Percentiles rank a stretch among this genome's conserved stretches.
Evolutionary conservation across 2,329 filamentous ascomycete genomes (phyloP).

Genomic region (Aspergillus texensis): DNA sequence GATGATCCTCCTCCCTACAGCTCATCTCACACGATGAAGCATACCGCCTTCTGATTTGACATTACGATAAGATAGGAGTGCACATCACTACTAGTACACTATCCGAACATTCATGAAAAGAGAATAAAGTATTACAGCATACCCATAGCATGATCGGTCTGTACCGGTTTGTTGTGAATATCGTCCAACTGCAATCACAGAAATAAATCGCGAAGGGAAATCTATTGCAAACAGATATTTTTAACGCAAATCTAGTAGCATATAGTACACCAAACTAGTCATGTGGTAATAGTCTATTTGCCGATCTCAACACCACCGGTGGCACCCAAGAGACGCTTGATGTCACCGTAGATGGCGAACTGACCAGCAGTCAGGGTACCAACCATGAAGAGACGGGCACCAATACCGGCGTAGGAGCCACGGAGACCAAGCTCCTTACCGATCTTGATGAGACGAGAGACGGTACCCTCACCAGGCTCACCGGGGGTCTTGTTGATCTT

Average conservation of each 20-base stretch:
- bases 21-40: too few relatives aligned
- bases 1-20: too few relatives aligned
- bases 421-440: slow-evolving; percentile 79
- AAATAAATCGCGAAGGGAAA: slow-evolving; percentile 6
- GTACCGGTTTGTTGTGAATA: neutral
- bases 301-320: slow-evolving; percentile 75
- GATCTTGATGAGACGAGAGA: slow-evolving; percentile 82
- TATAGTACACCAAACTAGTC: slow-evolving; percentile 26
- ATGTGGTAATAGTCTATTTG: slow-evolving; percentile 39
- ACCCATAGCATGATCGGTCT: neutral
- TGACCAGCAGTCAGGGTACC: slow-evolving; percentile 77
- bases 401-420: slow-evolving; percentile 79
- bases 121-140: neutral
- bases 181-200: neutral
- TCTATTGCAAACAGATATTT: slow-evolving; percentile 22
- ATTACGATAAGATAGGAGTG: too few relatives aligned
- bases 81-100: neutral
- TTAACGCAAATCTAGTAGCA: slow-evolving; percentile 22
- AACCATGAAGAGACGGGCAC: slow-evolving; percentile 75
- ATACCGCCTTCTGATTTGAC: too few relatives aligned
- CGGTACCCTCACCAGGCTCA: slow-evolving; percentile 80
- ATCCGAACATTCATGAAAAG: neutral
- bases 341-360: slow-evolving; percentile 84
- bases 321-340: slow-evolving; percentile 71
- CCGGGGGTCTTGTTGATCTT: slow-evolving; percentile 97